Conservation (phyloP, 192 early-diverging fungal species). For the Kappamyces sp. region DNA sequence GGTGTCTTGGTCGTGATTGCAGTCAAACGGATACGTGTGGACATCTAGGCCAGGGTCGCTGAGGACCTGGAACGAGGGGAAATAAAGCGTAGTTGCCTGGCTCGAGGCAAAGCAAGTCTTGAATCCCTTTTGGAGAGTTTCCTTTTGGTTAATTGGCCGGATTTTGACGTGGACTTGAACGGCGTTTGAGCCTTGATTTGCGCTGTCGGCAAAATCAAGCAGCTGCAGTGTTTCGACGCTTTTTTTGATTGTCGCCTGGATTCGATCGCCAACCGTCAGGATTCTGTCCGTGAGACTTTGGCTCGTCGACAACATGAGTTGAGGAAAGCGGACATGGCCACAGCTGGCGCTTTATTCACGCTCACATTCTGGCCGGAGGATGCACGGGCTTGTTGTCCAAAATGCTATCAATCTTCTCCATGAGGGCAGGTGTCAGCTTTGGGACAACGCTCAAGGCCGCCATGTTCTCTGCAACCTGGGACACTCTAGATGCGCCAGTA, state of each 20-base stretch:
- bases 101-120: not conserved
- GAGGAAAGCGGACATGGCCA: no score
- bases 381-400: conserved; percentile 61
- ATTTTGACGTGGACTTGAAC: not conserved
- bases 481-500: conserved; percentile 58
- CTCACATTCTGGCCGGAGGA: conserved; percentile 14
- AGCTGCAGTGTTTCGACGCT: not conserved
- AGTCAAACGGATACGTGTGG: conserved; percentile 6
- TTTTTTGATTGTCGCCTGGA: no score
- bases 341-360: no score
- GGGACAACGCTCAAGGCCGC: conserved; percentile 50
- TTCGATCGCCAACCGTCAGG: no score
- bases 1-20: not conserved
- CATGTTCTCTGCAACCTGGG: conserved; percentile 72
- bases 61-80: conserved; percentile 9
- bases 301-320: no score
- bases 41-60: conserved; percentile 4
- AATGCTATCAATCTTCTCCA: conserved; percentile 62
- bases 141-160: not conserved
- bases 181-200: not conserved
- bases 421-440: conserved; percentile 63
- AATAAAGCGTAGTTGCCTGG: conserved; percentile 2
- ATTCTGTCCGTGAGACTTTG: conserved; percentile 7
- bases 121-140: no score
- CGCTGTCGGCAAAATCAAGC: not conserved